These are phyloP conservation scores for Hypholoma fasciculare DNA, from an alignment of 768 basidiomycete genomes.

Conservation along the genomic window DNA sequence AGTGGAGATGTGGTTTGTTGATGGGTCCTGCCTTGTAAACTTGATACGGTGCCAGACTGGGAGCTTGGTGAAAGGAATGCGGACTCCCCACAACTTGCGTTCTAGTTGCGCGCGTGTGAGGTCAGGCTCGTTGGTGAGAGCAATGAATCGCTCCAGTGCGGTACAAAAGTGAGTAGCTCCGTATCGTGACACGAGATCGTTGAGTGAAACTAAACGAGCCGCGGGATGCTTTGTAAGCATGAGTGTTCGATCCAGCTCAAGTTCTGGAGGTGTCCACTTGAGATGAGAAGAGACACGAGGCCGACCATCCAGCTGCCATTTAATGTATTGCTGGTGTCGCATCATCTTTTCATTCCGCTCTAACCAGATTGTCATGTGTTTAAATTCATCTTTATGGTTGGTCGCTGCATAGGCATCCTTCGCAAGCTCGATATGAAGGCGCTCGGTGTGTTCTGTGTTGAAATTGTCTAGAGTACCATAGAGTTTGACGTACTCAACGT, in stretches of 20 bases:
- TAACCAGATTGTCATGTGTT: slow-evolving; percentile 42
- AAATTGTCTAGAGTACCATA: slow-evolving; percentile 30
- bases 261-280: neutral
- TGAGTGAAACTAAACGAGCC: slow-evolving; percentile 21
- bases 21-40: too few species aligned
- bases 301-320: neutral
- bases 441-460: slow-evolving; percentile 34
- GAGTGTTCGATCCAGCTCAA: neutral
- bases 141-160: slow-evolving; percentile 25
- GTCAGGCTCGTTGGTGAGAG: too few species aligned
- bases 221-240: slow-evolving; percentile 24
- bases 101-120: too few species aligned
- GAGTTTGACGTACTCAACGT: slow-evolving; percentile 21
- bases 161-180: slow-evolving; percentile 24
- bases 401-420: slow-evolving; percentile 19
- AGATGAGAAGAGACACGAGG: neutral
- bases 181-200: slow-evolving; percentile 18
- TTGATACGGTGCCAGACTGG: too few species aligned
- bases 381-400: slow-evolving; percentile 23
- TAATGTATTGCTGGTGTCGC: slow-evolving; percentile 26
- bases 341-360: slow-evolving; percentile 32
- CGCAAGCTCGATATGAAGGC: slow-evolving; percentile 24
- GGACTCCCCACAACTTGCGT: too few species aligned
- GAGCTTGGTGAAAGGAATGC: too few species aligned
- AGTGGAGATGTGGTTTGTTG: neutral